Evolutionary conservation across 768 basidiomycete genomes (phyloP).

Genomic region (Lactarius evosmus): DNA sequence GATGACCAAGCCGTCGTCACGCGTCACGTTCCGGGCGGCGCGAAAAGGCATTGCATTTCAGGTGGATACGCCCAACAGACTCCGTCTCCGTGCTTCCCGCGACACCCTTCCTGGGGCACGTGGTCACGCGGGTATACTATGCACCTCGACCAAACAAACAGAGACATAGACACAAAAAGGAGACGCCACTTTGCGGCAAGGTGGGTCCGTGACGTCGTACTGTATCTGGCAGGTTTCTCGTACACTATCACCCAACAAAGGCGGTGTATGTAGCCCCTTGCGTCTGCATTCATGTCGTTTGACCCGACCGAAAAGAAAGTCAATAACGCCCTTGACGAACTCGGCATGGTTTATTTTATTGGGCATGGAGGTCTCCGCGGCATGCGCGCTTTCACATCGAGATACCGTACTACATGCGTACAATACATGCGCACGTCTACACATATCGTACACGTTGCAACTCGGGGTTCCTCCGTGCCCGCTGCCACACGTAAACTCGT

Average conservation of each 20-base stretch:
- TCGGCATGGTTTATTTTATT: background rate
- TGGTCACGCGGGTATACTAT: background rate
- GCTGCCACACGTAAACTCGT: slow-evolving; percentile 17
- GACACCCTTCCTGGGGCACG: slow-evolving; percentile 10
- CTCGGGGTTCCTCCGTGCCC: slow-evolving; percentile 7
- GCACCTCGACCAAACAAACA: slow-evolving; percentile 1
- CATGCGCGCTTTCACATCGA: background rate
- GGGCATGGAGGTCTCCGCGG: slow-evolving; percentile 9
- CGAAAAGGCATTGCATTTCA: slow-evolving; percentile 11
- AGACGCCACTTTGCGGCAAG: background rate
- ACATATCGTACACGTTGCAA: slow-evolving; percentile 1
- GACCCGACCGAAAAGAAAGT: background rate
- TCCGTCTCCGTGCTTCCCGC: slow-evolving; percentile 26
- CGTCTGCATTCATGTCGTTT: slow-evolving; percentile 3
- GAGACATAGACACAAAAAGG: background rate
- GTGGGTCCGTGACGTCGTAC: slow-evolving; percentile 1
- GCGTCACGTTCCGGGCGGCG: slow-evolving; percentile 16
- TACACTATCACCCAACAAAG: background rate
- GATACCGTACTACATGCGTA: background rate
- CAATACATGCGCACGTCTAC: background rate
- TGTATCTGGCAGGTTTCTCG: slow-evolving; percentile 1
- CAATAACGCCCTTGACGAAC: slow-evolving; percentile 3
- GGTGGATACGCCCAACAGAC: slow-evolving; percentile 16
- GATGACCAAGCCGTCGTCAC: slow-evolving; percentile 14
- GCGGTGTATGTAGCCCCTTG: background rate